Conservation (phyloP, 2,329 filamentous ascomycete species). For the Blastomyces gilchristii region DNA sequence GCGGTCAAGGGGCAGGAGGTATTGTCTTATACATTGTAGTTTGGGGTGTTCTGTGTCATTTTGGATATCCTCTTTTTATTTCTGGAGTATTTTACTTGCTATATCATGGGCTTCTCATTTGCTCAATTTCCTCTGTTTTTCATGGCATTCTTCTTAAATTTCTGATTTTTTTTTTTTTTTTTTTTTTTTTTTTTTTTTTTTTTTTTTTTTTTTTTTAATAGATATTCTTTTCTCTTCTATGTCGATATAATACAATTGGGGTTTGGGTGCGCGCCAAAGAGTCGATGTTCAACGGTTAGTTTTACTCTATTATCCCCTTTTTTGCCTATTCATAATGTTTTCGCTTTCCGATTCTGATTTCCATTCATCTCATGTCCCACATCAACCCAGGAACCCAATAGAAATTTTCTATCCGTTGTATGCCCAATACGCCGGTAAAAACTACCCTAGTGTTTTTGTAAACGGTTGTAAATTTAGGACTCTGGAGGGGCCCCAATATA, state of each 20-base stretch:
- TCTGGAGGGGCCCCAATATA: constrained; percentile 6
- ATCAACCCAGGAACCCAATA: not conserved
- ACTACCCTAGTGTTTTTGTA: not conserved
- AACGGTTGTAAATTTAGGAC: not conserved
- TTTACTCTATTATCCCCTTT: not conserved
- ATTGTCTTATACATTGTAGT: constrained; percentile 32
- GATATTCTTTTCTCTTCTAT: not conserved
- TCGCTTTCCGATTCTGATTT: not conserved
- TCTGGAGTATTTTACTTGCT: not conserved
- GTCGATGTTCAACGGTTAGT: not conserved
- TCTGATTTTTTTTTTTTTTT: not conserved
- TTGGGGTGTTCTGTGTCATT: not conserved
- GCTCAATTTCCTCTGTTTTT: not conserved
- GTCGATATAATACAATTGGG: not conserved
- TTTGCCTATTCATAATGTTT: not conserved
- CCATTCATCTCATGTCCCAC: not conserved
- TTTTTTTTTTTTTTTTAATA: too few species aligned
- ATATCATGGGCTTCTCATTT: not conserved
- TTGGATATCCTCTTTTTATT: not conserved
- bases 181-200: not conserved
- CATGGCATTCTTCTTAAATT: not conserved
- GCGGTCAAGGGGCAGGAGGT: constrained; percentile 35
- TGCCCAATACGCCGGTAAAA: not conserved
- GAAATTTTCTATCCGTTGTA: not conserved
- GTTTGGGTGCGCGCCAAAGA: not conserved